Percentiles rank a stretch among this genome's conserved stretches.
These are phyloP conservation scores for Dryas drummondii DNA, from an alignment of 306 rosid genomes.

Conservation along the genomic window DNA sequence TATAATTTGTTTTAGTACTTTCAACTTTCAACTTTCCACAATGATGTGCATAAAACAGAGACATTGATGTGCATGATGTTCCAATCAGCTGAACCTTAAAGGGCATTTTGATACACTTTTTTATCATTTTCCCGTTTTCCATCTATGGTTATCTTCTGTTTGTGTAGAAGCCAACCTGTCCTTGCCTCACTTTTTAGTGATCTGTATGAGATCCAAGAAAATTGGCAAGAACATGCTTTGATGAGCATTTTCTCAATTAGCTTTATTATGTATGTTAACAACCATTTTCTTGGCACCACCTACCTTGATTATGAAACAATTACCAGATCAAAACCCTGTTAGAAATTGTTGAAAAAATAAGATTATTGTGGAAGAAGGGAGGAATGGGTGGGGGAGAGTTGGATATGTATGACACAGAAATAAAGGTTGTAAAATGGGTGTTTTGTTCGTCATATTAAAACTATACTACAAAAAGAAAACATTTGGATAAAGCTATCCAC, in stretches of 20 bases:
- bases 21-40: no score
- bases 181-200: conserved; percentile 27
- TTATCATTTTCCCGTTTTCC: conserved; percentile 8
- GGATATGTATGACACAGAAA: conserved; percentile 38
- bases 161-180: conserved; percentile 33
- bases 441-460: conserved; percentile 26
- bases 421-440: conserved; percentile 31
- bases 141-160: conserved; percentile 21
- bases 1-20: no score
- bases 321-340: neutral
- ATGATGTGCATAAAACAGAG: conserved; percentile 40
- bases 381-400: conserved; percentile 31
- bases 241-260: conserved; percentile 31
- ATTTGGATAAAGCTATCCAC: conserved; percentile 32
- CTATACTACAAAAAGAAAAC: conserved; percentile 25
- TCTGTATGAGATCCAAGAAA: conserved; percentile 37
- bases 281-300: no score
- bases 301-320: neutral
- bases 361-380: conserved; percentile 9
- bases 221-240: conserved; percentile 42
- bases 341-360: neutral
- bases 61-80: conserved; percentile 37
- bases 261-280: neutral
- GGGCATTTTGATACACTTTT: conserved; percentile 19
- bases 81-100: conserved; percentile 30